Conservation (phyloP, 805 yeast genomes). For the Myxozyma udenii region DNA sequence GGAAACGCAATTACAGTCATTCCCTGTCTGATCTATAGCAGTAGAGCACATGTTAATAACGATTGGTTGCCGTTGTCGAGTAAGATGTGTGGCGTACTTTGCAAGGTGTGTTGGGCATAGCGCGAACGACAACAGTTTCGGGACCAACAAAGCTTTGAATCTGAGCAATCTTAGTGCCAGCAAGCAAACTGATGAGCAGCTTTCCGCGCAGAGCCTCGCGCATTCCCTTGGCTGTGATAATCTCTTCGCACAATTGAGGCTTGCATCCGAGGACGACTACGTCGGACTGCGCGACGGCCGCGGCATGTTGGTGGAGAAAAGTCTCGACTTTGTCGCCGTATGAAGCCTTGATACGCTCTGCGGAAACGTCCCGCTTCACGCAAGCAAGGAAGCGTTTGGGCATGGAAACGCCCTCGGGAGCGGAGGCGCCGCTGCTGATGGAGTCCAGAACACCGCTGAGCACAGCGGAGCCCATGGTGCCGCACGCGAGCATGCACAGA, state of each 20-base stretch:
- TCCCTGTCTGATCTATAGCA: constrained; percentile 85
- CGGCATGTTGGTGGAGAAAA: constrained; percentile 48
- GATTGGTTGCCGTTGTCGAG: background rate
- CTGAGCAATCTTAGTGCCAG: constrained; percentile 86
- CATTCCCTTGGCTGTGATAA: constrained; percentile 43
- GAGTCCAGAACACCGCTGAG: constrained; percentile 68
- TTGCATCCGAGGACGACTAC: constrained; percentile 81
- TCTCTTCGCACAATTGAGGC: constrained; percentile 70
- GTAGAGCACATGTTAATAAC: background rate
- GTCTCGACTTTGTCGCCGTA: constrained; percentile 54
- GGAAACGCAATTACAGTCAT: constrained; percentile 89
- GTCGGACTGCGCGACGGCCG: constrained; percentile 62
- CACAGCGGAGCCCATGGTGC: constrained; percentile 94
- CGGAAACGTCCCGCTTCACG: constrained; percentile 55
- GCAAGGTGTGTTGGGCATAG: constrained; percentile 95
- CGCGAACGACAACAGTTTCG: constrained; percentile 63
- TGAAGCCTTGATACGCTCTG: constrained; percentile 47
- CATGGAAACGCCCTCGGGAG: constrained; percentile 42
- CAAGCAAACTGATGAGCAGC: constrained; percentile 75
- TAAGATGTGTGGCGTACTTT: constrained; percentile 7
- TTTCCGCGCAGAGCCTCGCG: constrained; percentile 47
- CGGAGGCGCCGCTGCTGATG: constrained; percentile 27
- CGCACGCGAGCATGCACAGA: constrained; percentile 81
- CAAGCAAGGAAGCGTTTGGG: constrained; percentile 79
- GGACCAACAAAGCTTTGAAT: constrained; percentile 45